Evolutionary conservation across 345 rosid genomes (phyloP).

Genomic region (Passiflora organensis): DNA sequence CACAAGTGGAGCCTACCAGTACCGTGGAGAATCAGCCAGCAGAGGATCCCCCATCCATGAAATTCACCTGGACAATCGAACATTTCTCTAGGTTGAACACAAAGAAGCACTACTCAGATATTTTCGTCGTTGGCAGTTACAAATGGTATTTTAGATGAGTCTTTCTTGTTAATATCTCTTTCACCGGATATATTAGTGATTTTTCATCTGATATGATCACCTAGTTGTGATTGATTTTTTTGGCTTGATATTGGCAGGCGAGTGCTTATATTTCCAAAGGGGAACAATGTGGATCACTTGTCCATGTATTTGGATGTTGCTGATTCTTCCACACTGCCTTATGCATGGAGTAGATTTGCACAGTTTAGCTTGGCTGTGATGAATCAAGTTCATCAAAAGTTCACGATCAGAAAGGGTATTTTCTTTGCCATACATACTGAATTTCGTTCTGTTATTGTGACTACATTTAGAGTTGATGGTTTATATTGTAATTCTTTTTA

Average conservation of each 20-base stretch:
- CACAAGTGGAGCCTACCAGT: constrained; percentile 49
- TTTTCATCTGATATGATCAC: too few species aligned
- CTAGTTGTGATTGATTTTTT: too few species aligned
- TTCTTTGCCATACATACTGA: background rate
- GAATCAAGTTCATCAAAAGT: constrained; percentile 70
- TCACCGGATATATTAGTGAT: too few species aligned
- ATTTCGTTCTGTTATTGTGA: background rate
- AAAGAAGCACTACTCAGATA: constrained; percentile 71
- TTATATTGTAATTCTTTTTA: too few species aligned
- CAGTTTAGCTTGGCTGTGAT: constrained; percentile 85
- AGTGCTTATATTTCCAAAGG: constrained; percentile 78
- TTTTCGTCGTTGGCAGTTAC: constrained; percentile 73
- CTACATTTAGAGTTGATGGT: too few species aligned
- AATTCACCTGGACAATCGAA: constrained; percentile 77
- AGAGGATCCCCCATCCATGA: constrained; percentile 77
- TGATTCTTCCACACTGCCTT: constrained; percentile 69
- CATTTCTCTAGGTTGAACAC: constrained; percentile 70
- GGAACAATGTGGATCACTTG: constrained; percentile 86
- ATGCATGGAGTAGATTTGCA: constrained; percentile 93
- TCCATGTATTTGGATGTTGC: constrained; percentile 97
- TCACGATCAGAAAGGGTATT: constrained; percentile 78
- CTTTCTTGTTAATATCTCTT: too few species aligned
- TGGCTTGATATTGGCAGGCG: constrained; percentile 52
- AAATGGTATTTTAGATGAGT: constrained; percentile 53
- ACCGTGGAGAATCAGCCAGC: constrained; percentile 64